Base-by-base conservation (phyloP, 2,329 filamentous ascomycete genomes). In the Claviceps fusiformis region DNA sequence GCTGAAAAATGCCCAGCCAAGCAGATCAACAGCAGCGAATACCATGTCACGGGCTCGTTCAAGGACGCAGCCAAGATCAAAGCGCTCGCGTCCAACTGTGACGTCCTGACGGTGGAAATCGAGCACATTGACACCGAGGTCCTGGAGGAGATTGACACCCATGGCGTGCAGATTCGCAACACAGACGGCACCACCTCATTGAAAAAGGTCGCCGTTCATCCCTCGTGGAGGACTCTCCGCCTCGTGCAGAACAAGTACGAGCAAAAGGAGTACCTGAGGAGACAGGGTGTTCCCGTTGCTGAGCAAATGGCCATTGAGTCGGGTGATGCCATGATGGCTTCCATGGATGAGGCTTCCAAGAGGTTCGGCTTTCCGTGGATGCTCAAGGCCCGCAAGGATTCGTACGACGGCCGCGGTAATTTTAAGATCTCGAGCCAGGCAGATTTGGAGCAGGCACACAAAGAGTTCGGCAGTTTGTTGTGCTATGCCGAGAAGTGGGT, bases 91-190 rank as follows among this genome's bases (percentile, higher is more conserved):
- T 72, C 79, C 44, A 72, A 76, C 39, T 89, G 84, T 62, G 88
- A 95, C 67, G 81, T 95, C 17, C 75, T 96, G 58, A 96, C 90
- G 0, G 88, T 95, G 15, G 92, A 97, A 71, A 96, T 95, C 60
- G 92, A 97, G 75, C 92, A 96, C 71, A 86, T 96, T 56, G 83
- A 96, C 69, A 93, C 89, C n/a, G 77, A 89, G 54, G 85, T 93
- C 29, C 79, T 96, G 5, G 89, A 95, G 70, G 87, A 95, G 65
- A 82, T 96, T 56, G 82, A 81, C 5, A 80, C 80, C 17, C 73
- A 76, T 54, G 82, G 84, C 39, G 81, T 86, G 4, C 71, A 83
- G 27, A 71, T 71, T 33, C 66, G 64, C 29, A 67, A 68, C 41
- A 68, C 63, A 29, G 54, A 53, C 17, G 56, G 47, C 44, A 57